phyloP scores from a whole-genome alignment of 1,139 yeast genomes.

The Hanseniaspora gamundiae region DNA sequence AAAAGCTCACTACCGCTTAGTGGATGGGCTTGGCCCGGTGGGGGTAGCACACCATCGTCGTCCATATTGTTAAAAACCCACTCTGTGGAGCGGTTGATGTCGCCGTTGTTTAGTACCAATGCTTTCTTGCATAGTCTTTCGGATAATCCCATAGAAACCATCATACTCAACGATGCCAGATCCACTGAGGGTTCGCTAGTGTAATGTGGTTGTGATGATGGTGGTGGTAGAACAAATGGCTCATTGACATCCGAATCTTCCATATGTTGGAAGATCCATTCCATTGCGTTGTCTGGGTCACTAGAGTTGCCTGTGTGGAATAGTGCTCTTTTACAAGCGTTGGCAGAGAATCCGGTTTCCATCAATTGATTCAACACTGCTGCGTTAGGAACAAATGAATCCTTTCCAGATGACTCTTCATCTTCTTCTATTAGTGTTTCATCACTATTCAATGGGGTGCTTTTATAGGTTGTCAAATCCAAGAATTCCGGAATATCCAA shows the following conservation, averaged over 20 bases:
- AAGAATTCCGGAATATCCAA: constrained; percentile 43
- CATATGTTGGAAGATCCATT: constrained; percentile 83
- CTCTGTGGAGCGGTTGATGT: constrained; percentile 69
- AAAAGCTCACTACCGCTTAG: constrained; percentile 17
- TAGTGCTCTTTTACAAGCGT: constrained; percentile 55
- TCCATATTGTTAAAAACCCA: constrained; percentile 79
- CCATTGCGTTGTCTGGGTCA: constrained; percentile 67
- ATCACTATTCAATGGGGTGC: constrained; percentile 25
- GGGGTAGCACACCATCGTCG: constrained; percentile 37
- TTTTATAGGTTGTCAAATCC: constrained; percentile 27
- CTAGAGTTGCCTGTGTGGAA: constrained; percentile 55
- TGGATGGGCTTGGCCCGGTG: constrained; percentile 9
- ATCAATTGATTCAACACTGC: constrained; percentile 42
- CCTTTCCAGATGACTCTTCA: constrained; percentile 20
- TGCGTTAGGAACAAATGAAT: constrained; percentile 40
- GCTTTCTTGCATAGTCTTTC: constrained; percentile 57
- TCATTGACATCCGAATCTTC: constrained; percentile 72
- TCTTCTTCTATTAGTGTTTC: constrained; percentile 35
- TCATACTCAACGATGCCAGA: constrained; percentile 37
- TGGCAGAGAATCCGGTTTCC: constrained; percentile 81
- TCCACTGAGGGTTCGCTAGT: constrained; percentile 23
- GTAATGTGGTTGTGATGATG: constrained; percentile 2
- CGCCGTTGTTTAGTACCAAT: constrained; percentile 41
- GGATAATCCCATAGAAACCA: constrained; percentile 62
- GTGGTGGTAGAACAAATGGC: constrained; percentile 32